Evolutionary conservation across 108 stramenopile species (phyloP).

Genomic region (Cyclotella kingstonii): DNA sequence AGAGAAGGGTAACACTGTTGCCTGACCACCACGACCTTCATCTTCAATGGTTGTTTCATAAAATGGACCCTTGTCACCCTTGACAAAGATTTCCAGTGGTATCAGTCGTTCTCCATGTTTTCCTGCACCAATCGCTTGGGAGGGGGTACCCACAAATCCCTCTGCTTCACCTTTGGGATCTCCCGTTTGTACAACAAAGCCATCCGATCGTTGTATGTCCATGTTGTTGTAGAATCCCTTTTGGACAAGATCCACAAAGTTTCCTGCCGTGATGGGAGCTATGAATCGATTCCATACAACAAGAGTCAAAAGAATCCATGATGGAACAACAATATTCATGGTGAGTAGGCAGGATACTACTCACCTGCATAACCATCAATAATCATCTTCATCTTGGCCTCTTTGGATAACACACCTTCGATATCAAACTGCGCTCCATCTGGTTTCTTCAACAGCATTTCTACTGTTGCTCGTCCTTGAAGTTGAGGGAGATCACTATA

Average conservation of each 20-base stretch:
- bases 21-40: slow-evolving; percentile 92
- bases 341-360: background rate
- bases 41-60: slow-evolving; percentile 95
- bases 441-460: slow-evolving; percentile 86
- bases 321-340: background rate
- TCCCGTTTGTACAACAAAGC: slow-evolving; percentile 97
- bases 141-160: slow-evolving; percentile 84
- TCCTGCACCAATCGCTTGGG: slow-evolving; percentile 73
- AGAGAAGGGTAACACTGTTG: slow-evolving; percentile 89
- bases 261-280: slow-evolving; percentile 92
- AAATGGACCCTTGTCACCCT: slow-evolving; percentile 87
- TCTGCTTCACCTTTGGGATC: slow-evolving; percentile 90
- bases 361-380: slow-evolving; percentile 89
- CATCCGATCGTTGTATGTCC: slow-evolving; percentile 93
- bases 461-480: slow-evolving; percentile 86
- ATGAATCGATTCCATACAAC: background rate
- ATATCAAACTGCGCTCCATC: slow-evolving; percentile 80
- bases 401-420: slow-evolving; percentile 71
- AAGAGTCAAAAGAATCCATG: background rate
- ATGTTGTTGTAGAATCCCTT: slow-evolving; percentile 96
- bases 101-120: slow-evolving; percentile 86
- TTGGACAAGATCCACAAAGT: slow-evolving; percentile 92
- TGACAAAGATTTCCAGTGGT: slow-evolving; percentile 89
- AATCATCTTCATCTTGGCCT: slow-evolving; percentile 89
- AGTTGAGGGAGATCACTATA: slow-evolving; percentile 88